These are phyloP conservation scores for Pseudogymnoascus sp. DNA, from an alignment of 2,329 filamentous ascomycete species.

Conservation along the genomic window DNA sequence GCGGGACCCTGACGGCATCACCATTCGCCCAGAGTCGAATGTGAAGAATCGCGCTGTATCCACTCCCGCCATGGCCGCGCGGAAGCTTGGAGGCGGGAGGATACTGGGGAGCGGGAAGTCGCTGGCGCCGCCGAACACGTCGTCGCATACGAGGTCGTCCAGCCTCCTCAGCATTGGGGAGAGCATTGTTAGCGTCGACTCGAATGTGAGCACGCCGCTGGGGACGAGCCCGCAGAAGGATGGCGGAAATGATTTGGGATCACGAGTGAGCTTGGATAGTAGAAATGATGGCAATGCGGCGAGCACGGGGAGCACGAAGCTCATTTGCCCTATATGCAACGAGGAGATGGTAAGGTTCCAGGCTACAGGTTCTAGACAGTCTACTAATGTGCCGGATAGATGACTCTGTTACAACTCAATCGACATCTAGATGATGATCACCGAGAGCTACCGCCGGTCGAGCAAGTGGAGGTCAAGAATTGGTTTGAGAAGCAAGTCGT, in stretches of 20 bases:
- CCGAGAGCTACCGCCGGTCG: constrained; percentile 60
- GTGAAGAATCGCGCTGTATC: constrained; percentile 12
- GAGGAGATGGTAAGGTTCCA: constrained; percentile 76
- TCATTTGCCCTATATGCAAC: constrained; percentile 94
- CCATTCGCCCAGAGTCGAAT: constrained; percentile 5
- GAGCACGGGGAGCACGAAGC: constrained; percentile 50
- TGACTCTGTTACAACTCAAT: constrained; percentile 89
- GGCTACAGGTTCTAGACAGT: constrained; percentile 7
- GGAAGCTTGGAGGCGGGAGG: constrained; percentile 86
- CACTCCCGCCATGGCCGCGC: constrained; percentile 56
- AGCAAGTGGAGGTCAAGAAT: constrained; percentile 69
- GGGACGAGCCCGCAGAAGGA: constrained; percentile 57
- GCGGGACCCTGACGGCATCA: constrained; percentile 5
- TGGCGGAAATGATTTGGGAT: constrained; percentile 67
- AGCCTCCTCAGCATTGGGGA: constrained; percentile 46
- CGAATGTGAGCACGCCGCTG: constrained; percentile 45
- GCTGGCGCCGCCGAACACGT: constrained; percentile 57
- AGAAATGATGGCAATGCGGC: constrained; percentile 41
- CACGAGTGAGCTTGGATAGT: constrained; percentile 62
- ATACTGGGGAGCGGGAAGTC: constrained; percentile 80
- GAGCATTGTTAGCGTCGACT: constrained; percentile 71
- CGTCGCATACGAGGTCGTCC: constrained; percentile 28
- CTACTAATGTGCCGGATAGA: constrained; percentile 37
- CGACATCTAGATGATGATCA: constrained; percentile 68
- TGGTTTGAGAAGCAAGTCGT: constrained; percentile 71